phyloP scores from a whole-genome alignment of 1,139 yeast species.

The Dujonia santamariae region DNA sequence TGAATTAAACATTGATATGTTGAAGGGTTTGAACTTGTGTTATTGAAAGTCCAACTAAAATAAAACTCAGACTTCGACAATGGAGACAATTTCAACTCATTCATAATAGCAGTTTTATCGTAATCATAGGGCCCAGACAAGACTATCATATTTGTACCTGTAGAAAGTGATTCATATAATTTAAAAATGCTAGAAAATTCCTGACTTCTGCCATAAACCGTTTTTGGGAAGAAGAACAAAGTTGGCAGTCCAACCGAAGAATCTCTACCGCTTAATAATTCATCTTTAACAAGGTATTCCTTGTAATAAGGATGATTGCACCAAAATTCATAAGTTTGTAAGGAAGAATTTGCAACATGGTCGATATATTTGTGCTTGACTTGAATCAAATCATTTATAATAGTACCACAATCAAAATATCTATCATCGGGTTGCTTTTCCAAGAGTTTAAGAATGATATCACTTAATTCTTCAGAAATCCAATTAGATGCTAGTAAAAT shows the following conservation, averaged over 20 bases:
- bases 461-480: constrained; percentile 36
- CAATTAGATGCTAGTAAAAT: constrained; percentile 27
- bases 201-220: constrained; percentile 35
- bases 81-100: constrained; percentile 37
- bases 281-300: constrained; percentile 1
- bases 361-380: constrained; percentile 21
- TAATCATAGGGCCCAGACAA: constrained; percentile 46
- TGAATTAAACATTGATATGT: constrained; percentile 25
- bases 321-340: constrained; percentile 9
- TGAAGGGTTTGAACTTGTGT: constrained; percentile 28
- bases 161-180: constrained; percentile 19
- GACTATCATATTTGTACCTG: constrained; percentile 28
- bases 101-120: constrained; percentile 47
- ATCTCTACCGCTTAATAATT: too few species aligned
- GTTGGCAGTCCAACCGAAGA: constrained; percentile 14
- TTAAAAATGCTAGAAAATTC: constrained; percentile 24
- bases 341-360: constrained; percentile 2
- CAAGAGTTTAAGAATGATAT: constrained; percentile 41
- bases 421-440: constrained; percentile 43
- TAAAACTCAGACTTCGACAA: constrained; percentile 36
- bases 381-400: constrained; percentile 36
- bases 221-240: constrained; percentile 24
- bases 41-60: constrained; percentile 40
- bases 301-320: neutral
- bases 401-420: constrained; percentile 33